A percentile compares a stretch with the other conserved stretches of the same genome.
These are phyloP conservation scores for Suaeda aralocaspica DNA, from an alignment of 148 eudicot genomes.

Conservation along the genomic window DNA sequence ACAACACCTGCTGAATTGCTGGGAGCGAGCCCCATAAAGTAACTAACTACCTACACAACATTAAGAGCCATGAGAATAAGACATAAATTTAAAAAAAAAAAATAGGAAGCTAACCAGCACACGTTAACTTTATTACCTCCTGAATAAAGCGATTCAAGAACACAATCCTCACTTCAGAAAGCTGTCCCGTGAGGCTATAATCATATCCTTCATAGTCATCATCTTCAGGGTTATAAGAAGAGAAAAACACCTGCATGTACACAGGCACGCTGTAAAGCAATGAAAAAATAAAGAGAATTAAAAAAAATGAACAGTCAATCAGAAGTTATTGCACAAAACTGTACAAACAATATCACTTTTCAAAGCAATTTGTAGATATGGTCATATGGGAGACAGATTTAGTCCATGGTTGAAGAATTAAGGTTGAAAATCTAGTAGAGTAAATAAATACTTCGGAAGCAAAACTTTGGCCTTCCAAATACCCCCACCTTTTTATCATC, in stretches of 20 bases:
- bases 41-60: constrained; percentile 56
- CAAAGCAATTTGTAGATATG: too few relatives aligned
- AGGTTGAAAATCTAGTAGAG: neutral
- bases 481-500: neutral
- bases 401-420: neutral
- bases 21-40: constrained; percentile 92
- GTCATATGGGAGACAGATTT: too few relatives aligned
- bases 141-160: constrained; percentile 88
- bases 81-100: constrained; percentile 7
- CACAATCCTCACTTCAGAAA: constrained; percentile 91
- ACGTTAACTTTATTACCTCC: constrained; percentile 50
- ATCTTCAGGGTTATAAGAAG: constrained; percentile 65
- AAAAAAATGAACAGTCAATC: constrained; percentile 6
- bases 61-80: constrained; percentile 16
- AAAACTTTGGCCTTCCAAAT: too few relatives aligned
- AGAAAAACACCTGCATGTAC: constrained; percentile 58
- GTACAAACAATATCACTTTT: neutral
- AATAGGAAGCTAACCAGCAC: constrained; percentile 5
- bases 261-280: constrained; percentile 11
- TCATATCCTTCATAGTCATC: constrained; percentile 93
- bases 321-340: neutral
- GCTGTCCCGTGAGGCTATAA: constrained; percentile 75
- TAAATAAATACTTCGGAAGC: neutral
- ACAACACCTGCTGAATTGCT: constrained; percentile 54
- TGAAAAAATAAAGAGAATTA: neutral